Percentiles rank a stretch among this genome's conserved stretches.
Evolutionary conservation across 1,284 basidiomycete species (phyloP).

Genomic region (Apiotrichum laibachii): DNA sequence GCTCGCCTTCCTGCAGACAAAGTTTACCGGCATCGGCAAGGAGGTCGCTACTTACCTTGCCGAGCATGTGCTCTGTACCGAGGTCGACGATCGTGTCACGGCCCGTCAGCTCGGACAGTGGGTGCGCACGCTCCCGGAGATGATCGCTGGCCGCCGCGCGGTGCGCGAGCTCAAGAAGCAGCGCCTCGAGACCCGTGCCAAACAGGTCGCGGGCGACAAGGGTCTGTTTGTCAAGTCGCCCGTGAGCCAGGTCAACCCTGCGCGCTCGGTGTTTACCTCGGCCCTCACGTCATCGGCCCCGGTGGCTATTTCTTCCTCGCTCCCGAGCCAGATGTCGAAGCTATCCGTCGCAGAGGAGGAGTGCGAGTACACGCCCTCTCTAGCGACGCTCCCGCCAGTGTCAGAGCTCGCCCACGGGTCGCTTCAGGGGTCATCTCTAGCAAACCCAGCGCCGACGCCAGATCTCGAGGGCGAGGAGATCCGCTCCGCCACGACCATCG

Average conservation of each 20-base stretch:
- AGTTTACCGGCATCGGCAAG: conserved; percentile 88
- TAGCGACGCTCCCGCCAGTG: conserved; percentile 14
- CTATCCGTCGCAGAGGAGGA: neutral
- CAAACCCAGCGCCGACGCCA: conserved; percentile 13
- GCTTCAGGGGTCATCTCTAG: neutral
- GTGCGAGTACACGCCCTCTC: neutral
- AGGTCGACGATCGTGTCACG: conserved; percentile 60
- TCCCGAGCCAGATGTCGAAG: neutral
- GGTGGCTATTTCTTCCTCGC: neutral
- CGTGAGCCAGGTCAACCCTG: conserved; percentile 23
- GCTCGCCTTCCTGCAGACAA: conserved; percentile 77
- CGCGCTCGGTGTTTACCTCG: conserved; percentile 26
- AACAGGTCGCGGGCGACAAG: conserved; percentile 26
- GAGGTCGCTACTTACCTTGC: conserved; percentile 83
- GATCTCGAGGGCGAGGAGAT: conserved; percentile 22
- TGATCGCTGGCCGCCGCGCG: conserved; percentile 58
- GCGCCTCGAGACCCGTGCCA: conserved; percentile 31
- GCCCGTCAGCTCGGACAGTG: conserved; percentile 84
- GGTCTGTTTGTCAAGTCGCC: conserved; percentile 45
- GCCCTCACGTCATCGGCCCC: conserved; percentile 20
- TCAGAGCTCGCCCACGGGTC: conserved; percentile 9
- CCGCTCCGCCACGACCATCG: conserved; percentile 34
- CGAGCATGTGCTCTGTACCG: conserved; percentile 77
- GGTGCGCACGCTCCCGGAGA: conserved; percentile 73
- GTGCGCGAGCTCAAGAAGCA: conserved; percentile 40